phyloP scores from a whole-genome alignment of 495 filamentous ascomycete genomes.

The Penicillium arizonense region DNA sequence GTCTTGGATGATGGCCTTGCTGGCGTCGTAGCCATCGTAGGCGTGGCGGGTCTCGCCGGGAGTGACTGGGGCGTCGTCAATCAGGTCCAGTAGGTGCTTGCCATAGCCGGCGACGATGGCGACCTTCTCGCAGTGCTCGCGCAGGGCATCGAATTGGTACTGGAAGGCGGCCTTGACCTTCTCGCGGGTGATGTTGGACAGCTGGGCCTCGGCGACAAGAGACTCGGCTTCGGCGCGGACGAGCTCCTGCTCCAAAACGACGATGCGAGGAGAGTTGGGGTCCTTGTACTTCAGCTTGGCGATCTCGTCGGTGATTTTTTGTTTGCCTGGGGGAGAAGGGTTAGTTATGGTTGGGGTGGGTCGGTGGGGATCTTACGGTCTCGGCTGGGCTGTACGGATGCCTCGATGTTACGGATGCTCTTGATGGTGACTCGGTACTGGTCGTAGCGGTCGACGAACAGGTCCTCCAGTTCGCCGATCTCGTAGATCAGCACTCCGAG shows the following conservation, averaged over 20 bases:
- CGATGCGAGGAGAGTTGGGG: slow-evolving; percentile 94
- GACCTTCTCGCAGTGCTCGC: slow-evolving; percentile 97
- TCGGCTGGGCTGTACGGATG: slow-evolving; percentile 94
- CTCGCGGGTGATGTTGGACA: slow-evolving; percentile 98
- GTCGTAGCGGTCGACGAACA: slow-evolving; percentile 97
- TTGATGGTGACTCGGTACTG: slow-evolving; percentile 99
- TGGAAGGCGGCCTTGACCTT: slow-evolving; percentile 98
- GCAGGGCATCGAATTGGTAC: slow-evolving; percentile 97
- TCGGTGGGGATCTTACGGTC: slow-evolving; percentile 64
- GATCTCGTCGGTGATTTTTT: slow-evolving; percentile 99
- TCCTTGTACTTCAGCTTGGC: slow-evolving; percentile 99
- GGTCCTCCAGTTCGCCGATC: slow-evolving; percentile 96
- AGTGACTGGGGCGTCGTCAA: slow-evolving; percentile 95
- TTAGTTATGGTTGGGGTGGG: slow-evolving; percentile 4
- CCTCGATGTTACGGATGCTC: slow-evolving; percentile 98
- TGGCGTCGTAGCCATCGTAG: slow-evolving; percentile 97
- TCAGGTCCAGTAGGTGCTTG: slow-evolving; percentile 91
- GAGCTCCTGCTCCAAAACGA: slow-evolving; percentile 96
- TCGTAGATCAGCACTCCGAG: slow-evolving; percentile 97
- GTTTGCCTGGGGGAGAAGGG: slow-evolving; percentile 63
- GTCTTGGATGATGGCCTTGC: slow-evolving; percentile 98
- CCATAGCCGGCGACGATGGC: slow-evolving; percentile 97
- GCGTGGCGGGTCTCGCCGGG: slow-evolving; percentile 94
- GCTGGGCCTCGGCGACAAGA: slow-evolving; percentile 93
- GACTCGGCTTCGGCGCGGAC: slow-evolving; percentile 98